These are phyloP conservation scores for Vararia minispora DNA, from an alignment of 768 basidiomycete species.

Conservation along the genomic window DNA sequence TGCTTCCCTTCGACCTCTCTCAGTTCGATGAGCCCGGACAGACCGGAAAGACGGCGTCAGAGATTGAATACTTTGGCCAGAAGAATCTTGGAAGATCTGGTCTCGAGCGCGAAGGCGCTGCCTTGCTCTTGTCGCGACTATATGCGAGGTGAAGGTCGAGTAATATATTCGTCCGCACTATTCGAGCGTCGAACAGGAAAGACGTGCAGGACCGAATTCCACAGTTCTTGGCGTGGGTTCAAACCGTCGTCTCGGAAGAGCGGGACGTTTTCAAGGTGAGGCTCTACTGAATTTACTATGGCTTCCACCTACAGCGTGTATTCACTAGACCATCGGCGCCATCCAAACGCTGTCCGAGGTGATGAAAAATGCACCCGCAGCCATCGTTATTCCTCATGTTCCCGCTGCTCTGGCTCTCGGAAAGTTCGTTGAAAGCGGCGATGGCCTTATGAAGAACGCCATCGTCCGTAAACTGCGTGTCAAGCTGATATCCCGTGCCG, in stretches of 20 bases:
- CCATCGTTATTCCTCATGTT: conserved; percentile 35
- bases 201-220: conserved; percentile 25
- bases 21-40: conserved; percentile 63
- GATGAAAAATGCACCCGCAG: conserved; percentile 47
- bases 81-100: conserved; percentile 55
- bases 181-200: conserved; percentile 31
- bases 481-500: conserved; percentile 60
- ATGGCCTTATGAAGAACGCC: conserved; percentile 41
- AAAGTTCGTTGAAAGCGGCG: conserved; percentile 28
- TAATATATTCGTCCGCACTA: conserved; percentile 3
- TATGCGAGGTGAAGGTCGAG: conserved; percentile 53
- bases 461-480: conserved; percentile 55
- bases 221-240: conserved; percentile 8
- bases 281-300: conserved; percentile 1
- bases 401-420: conserved; percentile 35
- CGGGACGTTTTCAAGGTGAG: conserved; percentile 10
- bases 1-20: conserved; percentile 84
- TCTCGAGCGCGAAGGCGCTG: conserved; percentile 76
- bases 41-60: conserved; percentile 40
- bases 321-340: conserved; percentile 49
- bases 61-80: conserved; percentile 50
- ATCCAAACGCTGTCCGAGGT: conserved; percentile 65
- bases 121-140: conserved; percentile 67
- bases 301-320: conserved; percentile 1
- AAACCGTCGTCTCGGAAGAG: not conserved